Conservation (phyloP, 306 rosid species). For the Styphnolobium japonicum region DNA sequence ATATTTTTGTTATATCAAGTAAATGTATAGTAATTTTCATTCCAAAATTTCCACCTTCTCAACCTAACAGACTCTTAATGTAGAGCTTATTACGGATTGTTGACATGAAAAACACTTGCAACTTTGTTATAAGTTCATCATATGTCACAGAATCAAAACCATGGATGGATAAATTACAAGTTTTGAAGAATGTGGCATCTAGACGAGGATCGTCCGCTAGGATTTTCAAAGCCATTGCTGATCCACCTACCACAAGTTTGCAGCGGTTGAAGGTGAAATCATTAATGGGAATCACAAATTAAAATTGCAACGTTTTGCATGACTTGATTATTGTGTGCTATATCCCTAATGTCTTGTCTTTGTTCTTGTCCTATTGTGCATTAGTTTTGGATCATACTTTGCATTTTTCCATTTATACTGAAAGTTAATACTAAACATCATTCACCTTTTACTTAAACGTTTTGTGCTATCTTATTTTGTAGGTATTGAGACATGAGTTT, state of each 20-base stretch:
- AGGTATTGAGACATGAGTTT: neutral
- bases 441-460: neutral
- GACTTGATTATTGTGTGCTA: neutral
- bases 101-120: neutral
- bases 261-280: slow-evolving; percentile 85
- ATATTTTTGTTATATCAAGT: too few relatives aligned
- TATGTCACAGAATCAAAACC: slow-evolving; percentile 61
- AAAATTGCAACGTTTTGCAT: neutral
- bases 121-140: neutral
- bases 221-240: slow-evolving; percentile 96
- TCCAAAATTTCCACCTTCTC: too few relatives aligned
- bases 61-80: too few relatives aligned
- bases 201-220: slow-evolving; percentile 54
- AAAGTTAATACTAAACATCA: neutral
- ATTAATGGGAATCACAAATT: neutral
- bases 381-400: neutral
- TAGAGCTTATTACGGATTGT: neutral
- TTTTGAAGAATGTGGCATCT: slow-evolving; percentile 59
- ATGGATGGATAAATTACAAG: slow-evolving; percentile 80
- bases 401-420: neutral
- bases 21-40: too few relatives aligned
- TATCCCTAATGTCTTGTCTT: neutral
- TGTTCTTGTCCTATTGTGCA: neutral
- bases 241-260: slow-evolving; percentile 96
- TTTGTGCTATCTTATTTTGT: neutral